These are phyloP conservation scores for Cucumis melo DNA, from an alignment of 306 rosid species.

Conservation along the genomic window DNA sequence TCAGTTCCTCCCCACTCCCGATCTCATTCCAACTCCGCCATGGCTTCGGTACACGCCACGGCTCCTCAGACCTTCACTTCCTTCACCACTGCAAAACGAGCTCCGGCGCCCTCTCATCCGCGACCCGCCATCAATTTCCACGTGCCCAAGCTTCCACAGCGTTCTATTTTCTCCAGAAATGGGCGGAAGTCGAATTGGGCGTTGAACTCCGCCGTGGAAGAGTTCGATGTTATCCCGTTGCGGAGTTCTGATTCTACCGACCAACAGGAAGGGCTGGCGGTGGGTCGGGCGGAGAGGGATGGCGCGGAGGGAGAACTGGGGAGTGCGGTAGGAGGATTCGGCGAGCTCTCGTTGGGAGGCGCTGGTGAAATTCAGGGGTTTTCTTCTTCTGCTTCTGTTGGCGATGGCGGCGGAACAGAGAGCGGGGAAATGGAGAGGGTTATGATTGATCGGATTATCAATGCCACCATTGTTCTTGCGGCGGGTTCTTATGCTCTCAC, in stretches of 20 bases:
- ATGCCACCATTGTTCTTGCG: slow-evolving; percentile 63
- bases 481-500: slow-evolving; percentile 78
- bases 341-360: slow-evolving; percentile 56
- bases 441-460: slow-evolving; percentile 56
- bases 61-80: slow-evolving; percentile 40
- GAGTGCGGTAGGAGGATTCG: slow-evolving; percentile 61
- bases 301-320: slow-evolving; percentile 40
- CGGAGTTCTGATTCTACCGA: slow-evolving; percentile 47
- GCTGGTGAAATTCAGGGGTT: slow-evolving; percentile 37
- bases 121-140: slow-evolving; percentile 6
- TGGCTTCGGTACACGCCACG: slow-evolving; percentile 56
- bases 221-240: slow-evolving; percentile 42
- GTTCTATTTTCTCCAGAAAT: slow-evolving; percentile 14
- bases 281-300: slow-evolving; percentile 44
- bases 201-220: slow-evolving; percentile 31
- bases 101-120: not conserved
- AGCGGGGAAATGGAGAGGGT: slow-evolving; percentile 33
- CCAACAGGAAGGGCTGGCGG: slow-evolving; percentile 51
- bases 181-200: slow-evolving; percentile 15
- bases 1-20: not conserved
- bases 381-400: slow-evolving; percentile 39
- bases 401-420: slow-evolving; percentile 21
- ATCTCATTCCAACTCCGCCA: slow-evolving; percentile 8
- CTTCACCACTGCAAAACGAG: slow-evolving; percentile 17
- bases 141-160: slow-evolving; percentile 10